Base-by-base conservation (phyloP, 495 filamentous ascomycete species). In the Elaphomyces granulatus region DNA sequence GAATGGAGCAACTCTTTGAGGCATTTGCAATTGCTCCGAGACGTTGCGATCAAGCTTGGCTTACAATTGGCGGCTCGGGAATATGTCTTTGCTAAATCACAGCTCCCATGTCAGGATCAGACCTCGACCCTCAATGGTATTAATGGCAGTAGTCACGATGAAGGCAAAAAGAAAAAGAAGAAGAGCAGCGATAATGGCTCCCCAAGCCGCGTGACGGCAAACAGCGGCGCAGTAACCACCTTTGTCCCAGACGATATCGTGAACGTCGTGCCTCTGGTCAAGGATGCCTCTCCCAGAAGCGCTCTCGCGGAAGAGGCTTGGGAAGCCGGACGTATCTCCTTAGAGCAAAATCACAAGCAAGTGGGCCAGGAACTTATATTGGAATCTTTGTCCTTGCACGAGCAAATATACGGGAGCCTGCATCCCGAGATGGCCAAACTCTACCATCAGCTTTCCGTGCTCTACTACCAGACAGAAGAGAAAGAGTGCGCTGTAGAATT, bases 341-440 rank as follows among this genome's bases (percentile, higher is more conserved):
- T 99, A 51, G 77, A 84, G 58, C 87, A 95, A 55, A 80, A 85
- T 53, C 83, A 96, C 63, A 87, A 87, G 64, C 88, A 94, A 57
- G 72, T 96, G 35, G 92, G 92, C 37, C 88, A 94, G 63, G 90
- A 96, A 56, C 75, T 99, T 37, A 74, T 99, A 28, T 67, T 96
- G 34, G 92, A 99, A 56, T 94, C 87, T 15, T 68, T 99, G 44
- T 93, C 90, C 34, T 70, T 99, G 20, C 86, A 99, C 51, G 92
- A 99, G 63, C 92, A 99, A 60, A 95, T 99, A 52, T 99, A 99
- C 51, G 92, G 92, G 42, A 87, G 95, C 31, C 71, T 99, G 16
- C 92, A 99, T 56, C 86, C 92, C 8, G 92, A 99, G 61, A 87
- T 96, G 47, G 87, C 88, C 40, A 77, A 88, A 56, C 78, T 93